Evolutionary conservation across 345 rosid species (phyloP).

Genomic region (Iberis pinnata): DNA sequence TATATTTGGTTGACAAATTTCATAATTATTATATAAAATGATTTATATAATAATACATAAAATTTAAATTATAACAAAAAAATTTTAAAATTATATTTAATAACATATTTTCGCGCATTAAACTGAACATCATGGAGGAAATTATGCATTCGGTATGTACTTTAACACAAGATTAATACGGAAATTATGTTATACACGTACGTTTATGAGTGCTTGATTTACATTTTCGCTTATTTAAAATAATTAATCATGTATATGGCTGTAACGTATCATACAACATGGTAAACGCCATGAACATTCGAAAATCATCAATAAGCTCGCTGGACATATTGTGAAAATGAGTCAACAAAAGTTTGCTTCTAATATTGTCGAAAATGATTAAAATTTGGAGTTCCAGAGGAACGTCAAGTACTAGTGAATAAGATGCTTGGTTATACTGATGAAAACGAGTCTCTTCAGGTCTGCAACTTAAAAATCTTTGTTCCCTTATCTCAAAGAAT

Average conservation of each 20-base stretch:
- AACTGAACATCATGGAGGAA: slow-evolving; percentile 73
- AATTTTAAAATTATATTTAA: too few species aligned
- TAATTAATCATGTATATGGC: slow-evolving; percentile 6
- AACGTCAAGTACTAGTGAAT: slow-evolving; percentile 71
- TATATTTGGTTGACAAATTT: too few species aligned
- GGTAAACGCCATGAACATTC: slow-evolving; percentile 76
- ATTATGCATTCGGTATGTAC: slow-evolving; percentile 68
- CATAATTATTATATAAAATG: too few species aligned
- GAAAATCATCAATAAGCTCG: slow-evolving; percentile 66
- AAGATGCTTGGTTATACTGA: slow-evolving; percentile 92
- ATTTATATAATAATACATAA: too few species aligned
- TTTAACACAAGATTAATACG: slow-evolving; percentile 89
- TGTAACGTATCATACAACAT: slow-evolving; percentile 82
- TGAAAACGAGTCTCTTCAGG: slow-evolving; percentile 98
- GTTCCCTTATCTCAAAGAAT: not conserved
- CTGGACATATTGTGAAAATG: slow-evolving; percentile 91
- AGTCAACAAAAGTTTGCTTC: slow-evolving; percentile 99
- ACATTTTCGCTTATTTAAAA: slow-evolving; percentile 2
- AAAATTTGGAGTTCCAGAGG: slow-evolving; percentile 74
- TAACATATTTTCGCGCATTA: too few species aligned
- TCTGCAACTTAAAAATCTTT: slow-evolving; percentile 19
- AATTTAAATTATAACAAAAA: too few species aligned
- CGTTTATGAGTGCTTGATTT: slow-evolving; percentile 6
- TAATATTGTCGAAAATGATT: slow-evolving; percentile 89
- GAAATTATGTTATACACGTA: slow-evolving; percentile 97